Evolutionary conservation across 2,329 filamentous ascomycete genomes (phyloP).

Genomic region (Cyanodermella asteris): DNA sequence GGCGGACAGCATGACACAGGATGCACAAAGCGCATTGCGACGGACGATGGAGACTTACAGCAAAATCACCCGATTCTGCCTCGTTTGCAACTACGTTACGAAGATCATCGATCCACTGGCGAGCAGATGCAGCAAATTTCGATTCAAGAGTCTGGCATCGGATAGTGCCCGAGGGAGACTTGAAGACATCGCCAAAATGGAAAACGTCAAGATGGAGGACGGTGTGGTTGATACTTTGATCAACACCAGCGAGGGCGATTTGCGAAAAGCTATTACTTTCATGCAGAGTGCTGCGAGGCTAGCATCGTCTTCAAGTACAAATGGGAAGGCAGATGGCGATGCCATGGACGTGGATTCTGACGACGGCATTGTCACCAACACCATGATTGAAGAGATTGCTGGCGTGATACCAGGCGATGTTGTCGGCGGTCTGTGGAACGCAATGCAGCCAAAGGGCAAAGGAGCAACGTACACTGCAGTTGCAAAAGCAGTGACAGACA

Average conservation of each 20-base stretch:
- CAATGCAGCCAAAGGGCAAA: slow-evolving; percentile 50
- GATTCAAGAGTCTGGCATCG: slow-evolving; percentile 89
- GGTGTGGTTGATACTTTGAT: slow-evolving; percentile 72
- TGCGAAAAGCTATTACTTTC: slow-evolving; percentile 90
- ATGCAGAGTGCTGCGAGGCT: slow-evolving; percentile 83
- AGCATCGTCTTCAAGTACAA: slow-evolving; percentile 24
- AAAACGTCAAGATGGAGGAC: slow-evolving; percentile 53
- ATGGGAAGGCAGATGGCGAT: slow-evolving; percentile 20
- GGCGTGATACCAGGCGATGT: slow-evolving; percentile 68
- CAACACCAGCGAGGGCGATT: slow-evolving; percentile 72
- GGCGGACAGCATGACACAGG: slow-evolving; percentile 96
- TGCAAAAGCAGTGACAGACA: slow-evolving; percentile 60
- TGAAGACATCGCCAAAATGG: slow-evolving; percentile 58
- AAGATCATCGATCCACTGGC: slow-evolving; percentile 93
- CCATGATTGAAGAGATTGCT: slow-evolving; percentile 80
- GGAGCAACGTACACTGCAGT: slow-evolving; percentile 50
- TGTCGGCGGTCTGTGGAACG: slow-evolving; percentile 46
- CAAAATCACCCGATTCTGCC: slow-evolving; percentile 87
- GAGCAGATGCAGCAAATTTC: slow-evolving; percentile 83
- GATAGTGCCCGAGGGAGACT: slow-evolving; percentile 60
- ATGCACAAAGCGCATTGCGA: slow-evolving; percentile 78
- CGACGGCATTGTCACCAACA: slow-evolving; percentile 40
- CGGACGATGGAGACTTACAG: slow-evolving; percentile 97
- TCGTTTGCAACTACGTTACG: slow-evolving; percentile 98
- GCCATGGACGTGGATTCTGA: slow-evolving; percentile 39